Evolutionary conservation across 2,329 filamentous ascomycete genomes (phyloP).

Genomic region (Epichloe amarillans): DNA sequence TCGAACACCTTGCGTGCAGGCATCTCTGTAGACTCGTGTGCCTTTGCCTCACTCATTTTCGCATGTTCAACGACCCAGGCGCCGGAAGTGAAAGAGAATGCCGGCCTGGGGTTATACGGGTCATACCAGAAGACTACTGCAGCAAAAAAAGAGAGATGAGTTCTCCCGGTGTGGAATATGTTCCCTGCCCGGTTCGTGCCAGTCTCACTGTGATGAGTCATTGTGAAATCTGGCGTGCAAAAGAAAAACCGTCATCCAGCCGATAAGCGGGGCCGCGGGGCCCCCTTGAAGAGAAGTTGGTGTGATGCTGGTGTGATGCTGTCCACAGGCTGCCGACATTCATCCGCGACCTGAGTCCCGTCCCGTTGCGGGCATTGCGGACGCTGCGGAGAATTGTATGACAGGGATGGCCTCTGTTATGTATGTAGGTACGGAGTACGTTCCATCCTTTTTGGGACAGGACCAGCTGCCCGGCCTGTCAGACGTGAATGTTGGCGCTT

Average conservation of each 20-base stretch:
- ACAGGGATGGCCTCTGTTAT: too few species aligned
- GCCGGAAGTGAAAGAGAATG: too few species aligned
- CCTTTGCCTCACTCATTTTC: slow-evolving; percentile 15
- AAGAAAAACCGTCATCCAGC: neutral
- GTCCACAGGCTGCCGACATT: neutral
- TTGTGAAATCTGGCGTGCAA: neutral
- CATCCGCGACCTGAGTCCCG: neutral
- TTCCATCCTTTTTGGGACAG: too few species aligned
- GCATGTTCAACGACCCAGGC: neutral
- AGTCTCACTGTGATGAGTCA: neutral
- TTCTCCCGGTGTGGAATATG: neutral
- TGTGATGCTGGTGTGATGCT: too few species aligned
- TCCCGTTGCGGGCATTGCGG: neutral
- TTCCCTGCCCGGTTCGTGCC: too few species aligned
- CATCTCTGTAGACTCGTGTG: slow-evolving; percentile 12
- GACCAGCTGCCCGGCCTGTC: too few species aligned
- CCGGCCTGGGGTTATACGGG: too few species aligned
- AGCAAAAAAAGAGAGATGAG: neutral
- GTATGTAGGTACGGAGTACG: too few species aligned
- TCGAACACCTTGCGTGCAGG: slow-evolving; percentile 26
- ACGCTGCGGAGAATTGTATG: too few species aligned
- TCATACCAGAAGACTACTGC: too few species aligned
- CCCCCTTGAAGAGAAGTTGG: too few species aligned
- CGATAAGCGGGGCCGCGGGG: neutral
- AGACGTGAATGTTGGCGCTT: too few species aligned